phyloP scores from a whole-genome alignment of 352 stramenopile species.

The Pythium aquatile region DNA sequence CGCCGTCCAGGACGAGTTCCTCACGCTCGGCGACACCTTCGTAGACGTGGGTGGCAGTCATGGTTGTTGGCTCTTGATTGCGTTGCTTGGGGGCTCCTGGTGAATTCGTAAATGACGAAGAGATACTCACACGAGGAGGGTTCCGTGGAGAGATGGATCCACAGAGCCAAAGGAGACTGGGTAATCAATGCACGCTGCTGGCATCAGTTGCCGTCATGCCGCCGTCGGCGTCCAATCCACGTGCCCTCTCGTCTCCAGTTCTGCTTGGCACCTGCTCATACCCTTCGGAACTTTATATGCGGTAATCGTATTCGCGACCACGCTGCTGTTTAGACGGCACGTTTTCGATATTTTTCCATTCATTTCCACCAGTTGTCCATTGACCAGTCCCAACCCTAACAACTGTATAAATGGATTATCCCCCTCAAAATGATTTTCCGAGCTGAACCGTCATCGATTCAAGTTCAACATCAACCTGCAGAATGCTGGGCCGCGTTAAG shows the following conservation, averaged over 20 bases:
- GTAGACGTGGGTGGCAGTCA: conserved; percentile 13
- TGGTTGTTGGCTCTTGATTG: not conserved
- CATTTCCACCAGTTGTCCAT: too few relatives aligned
- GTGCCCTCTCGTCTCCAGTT: conserved; percentile 2
- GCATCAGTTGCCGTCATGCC: not conserved
- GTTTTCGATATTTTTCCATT: not conserved
- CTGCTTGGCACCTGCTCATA: conserved; percentile 6
- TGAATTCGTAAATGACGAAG: conserved; percentile 9
- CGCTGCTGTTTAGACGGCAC: conserved; percentile 26
- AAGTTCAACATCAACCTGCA: conserved; percentile 31
- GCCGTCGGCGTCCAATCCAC: conserved; percentile 12
- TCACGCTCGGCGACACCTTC: conserved; percentile 21
- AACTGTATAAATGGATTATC: conserved; percentile 12
- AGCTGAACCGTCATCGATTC: conserved; percentile 4
- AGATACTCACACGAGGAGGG: not conserved
- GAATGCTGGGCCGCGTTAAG: not conserved
- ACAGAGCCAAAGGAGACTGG: not conserved
- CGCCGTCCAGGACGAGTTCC: conserved; percentile 58
- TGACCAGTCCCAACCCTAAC: not conserved
- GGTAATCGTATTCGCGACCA: conserved; percentile 12
- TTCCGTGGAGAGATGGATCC: not conserved
- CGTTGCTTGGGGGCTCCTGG: not conserved
- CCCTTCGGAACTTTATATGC: conserved; percentile 16
- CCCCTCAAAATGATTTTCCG: not conserved
- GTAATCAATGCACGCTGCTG: not conserved